A percentile compares a stretch with the other conserved stretches of the same genome.
Conservation (phyloP, 2,329 filamentous ascomycete species). For the Leptosphaerulina australis region DNA sequence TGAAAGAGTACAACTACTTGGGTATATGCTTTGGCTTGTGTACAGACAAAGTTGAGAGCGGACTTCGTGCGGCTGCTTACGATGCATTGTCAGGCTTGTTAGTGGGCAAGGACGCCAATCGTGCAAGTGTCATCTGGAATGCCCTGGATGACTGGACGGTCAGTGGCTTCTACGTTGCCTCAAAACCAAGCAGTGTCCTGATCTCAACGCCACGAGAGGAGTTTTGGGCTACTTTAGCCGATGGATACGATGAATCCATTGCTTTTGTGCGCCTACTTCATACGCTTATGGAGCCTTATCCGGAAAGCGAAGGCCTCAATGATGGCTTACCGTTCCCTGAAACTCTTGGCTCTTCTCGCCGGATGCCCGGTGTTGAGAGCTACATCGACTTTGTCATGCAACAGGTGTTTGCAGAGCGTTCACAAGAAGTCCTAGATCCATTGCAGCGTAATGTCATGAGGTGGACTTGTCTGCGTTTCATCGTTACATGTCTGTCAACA, state of each 20-base stretch:
- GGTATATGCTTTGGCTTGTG: constrained; percentile 79
- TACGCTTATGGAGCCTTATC: constrained; percentile 70
- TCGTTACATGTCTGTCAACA: constrained; percentile 74
- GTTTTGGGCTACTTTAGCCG: constrained; percentile 75
- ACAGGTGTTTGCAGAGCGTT: constrained; percentile 72
- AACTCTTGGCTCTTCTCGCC: constrained; percentile 75
- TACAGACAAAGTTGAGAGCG: constrained; percentile 74
- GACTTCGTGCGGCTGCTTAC: constrained; percentile 84
- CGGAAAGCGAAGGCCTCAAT: constrained; percentile 66
- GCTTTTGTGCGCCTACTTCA: constrained; percentile 81
- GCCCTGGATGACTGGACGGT: constrained; percentile 77
- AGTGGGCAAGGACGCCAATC: constrained; percentile 70
- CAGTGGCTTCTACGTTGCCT: constrained; percentile 42
- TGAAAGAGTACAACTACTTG: constrained; percentile 71
- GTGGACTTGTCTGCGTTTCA: constrained; percentile 83
- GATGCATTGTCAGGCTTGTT: constrained; percentile 77
- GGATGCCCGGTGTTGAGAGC: constrained; percentile 84
- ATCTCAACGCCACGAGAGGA: constrained; percentile 38
- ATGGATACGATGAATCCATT: constrained; percentile 82
- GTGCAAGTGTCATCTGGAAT: constrained; percentile 78
- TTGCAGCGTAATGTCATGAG: constrained; percentile 75
- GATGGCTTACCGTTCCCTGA: constrained; percentile 87
- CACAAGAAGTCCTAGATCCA: constrained; percentile 66
- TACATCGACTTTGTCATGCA: constrained; percentile 93
- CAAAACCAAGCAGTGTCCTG: constrained; percentile 38